Percentiles rank a stretch among this genome's conserved stretches.
Conservation (phyloP, 768 basidiomycete genomes). For the Galerina marginata region DNA sequence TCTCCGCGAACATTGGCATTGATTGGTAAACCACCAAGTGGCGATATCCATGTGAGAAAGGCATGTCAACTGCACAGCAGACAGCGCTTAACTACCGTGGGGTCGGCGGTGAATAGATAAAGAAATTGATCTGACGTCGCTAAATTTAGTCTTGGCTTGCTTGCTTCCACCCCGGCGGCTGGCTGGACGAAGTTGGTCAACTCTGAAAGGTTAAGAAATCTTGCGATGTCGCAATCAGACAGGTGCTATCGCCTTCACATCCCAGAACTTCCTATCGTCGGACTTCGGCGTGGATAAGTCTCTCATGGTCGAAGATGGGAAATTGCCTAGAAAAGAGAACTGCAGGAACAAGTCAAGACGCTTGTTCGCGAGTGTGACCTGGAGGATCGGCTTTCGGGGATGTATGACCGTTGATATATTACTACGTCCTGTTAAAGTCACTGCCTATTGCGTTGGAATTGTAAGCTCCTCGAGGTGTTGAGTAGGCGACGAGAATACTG, state of each 20-base stretch:
- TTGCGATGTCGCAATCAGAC: not conserved
- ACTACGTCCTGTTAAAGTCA: no score
- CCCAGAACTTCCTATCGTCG: not conserved
- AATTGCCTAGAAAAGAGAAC: slow-evolving; percentile 4
- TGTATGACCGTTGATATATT: not conserved
- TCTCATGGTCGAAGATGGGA: slow-evolving; percentile 1
- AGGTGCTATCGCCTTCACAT: not conserved
- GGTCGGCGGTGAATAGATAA: no score
- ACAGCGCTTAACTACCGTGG: not conserved
- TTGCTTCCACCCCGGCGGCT: not conserved
- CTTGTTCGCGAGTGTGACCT: not conserved
- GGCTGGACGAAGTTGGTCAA: not conserved
- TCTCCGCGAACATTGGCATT: no score
- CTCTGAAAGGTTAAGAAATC: not conserved
- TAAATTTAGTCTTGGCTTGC: not conserved
- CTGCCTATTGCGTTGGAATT: no score
- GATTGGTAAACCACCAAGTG: not conserved
- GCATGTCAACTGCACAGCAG: not conserved
- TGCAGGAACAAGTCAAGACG: not conserved
- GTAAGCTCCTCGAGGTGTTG: no score
- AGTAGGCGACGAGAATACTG: not conserved
- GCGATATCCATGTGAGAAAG: not conserved
- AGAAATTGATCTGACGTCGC: no score
- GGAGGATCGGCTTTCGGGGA: slow-evolving; percentile 1
- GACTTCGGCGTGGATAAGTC: not conserved